Percentiles rank a stretch among this genome's conserved stretches.
These are phyloP conservation scores for Amylostereum areolatum DNA, from an alignment of 1,284 basidiomycete species.

Conservation along the genomic window DNA sequence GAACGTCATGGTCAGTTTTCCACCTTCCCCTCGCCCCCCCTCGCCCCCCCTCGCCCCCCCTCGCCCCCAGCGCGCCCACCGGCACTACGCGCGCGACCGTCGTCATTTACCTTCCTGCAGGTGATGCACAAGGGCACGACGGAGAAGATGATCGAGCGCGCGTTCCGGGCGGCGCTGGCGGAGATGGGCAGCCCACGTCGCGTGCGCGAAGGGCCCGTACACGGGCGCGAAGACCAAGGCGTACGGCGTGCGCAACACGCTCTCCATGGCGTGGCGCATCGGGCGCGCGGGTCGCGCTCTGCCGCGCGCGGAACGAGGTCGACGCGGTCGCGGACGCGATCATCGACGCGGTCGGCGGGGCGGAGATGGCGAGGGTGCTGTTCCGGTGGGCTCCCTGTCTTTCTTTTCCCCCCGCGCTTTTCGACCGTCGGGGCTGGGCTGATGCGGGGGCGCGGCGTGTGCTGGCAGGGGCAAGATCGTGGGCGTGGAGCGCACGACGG, in stretches of 20 bases:
- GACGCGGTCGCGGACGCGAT: conserved; percentile 8
- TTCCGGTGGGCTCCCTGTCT: not conserved
- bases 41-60: not conserved
- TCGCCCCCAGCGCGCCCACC: too few relatives aligned
- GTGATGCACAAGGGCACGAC: conserved; percentile 4
- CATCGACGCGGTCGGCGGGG: conserved; percentile 8
- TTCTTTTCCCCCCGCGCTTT: not conserved
- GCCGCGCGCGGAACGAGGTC: conserved; percentile 4
- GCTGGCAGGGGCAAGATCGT: conserved; percentile 6
- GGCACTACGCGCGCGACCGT: too few relatives aligned
- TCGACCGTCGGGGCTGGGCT: not conserved
- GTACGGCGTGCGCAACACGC: conserved; percentile 6
- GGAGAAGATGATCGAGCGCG: conserved; percentile 8
- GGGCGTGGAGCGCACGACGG: conserved; percentile 5
- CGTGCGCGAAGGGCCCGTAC: conserved; percentile 1
- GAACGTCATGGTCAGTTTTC: conserved; percentile 23
- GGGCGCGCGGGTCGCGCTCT: conserved; percentile 7
- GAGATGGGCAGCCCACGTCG: conserved; percentile 10
- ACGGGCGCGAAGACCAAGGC: conserved; percentile 1
- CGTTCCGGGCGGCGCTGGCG: conserved; percentile 7
- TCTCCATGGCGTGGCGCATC: conserved; percentile 10
- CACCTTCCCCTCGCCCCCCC: conserved; percentile 16
- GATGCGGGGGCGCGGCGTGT: not conserved
- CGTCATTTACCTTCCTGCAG: not conserved
- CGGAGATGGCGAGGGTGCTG: conserved; percentile 3